Conservation (phyloP, 805 yeast genomes). For the Zygosaccharomyces bailii region DNA sequence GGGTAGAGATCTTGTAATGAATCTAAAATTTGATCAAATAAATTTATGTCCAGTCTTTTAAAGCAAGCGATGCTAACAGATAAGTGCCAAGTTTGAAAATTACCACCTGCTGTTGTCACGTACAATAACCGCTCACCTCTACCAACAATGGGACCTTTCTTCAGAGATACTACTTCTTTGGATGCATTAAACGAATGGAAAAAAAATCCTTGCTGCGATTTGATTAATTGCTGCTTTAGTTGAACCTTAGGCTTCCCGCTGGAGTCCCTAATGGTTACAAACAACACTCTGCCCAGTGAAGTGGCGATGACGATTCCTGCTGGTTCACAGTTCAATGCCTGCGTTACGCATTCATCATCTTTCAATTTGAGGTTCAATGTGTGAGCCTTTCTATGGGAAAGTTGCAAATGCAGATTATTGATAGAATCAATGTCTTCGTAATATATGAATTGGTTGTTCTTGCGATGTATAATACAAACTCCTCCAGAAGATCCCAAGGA, state of each 20-base stretch:
- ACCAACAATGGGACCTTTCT: conserved; percentile 49
- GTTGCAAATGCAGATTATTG: conserved; percentile 28
- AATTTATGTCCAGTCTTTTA: conserved; percentile 37
- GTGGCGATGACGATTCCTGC: conserved; percentile 73
- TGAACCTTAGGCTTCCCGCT: conserved; percentile 53
- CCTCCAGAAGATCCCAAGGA: conserved; percentile 52
- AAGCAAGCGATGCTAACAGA: conserved; percentile 41
- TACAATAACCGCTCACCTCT: conserved; percentile 47
- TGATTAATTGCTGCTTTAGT: conserved; percentile 29
- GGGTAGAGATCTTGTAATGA: conserved; percentile 49
- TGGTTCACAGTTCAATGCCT: conserved; percentile 62
- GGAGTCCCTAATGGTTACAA: conserved; percentile 62
- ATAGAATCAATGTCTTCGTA: conserved; percentile 64
- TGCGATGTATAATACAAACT: conserved; percentile 57
- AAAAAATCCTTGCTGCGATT: conserved; percentile 38
- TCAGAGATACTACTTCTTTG: conserved; percentile 54
- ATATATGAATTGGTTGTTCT: conserved; percentile 58
- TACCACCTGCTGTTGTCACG: conserved; percentile 43
- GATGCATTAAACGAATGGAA: conserved; percentile 28
- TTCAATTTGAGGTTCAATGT: conserved; percentile 23
- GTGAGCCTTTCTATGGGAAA: conserved; percentile 31
- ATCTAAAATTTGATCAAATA: conserved; percentile 38
- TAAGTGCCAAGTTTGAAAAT: conserved; percentile 47
- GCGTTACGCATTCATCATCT: conserved; percentile 50
- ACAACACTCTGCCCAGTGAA: conserved; percentile 59